Base-by-base conservation (phyloP, 2,329 filamentous ascomycete genomes). In the Calonectria henricotiae region DNA sequence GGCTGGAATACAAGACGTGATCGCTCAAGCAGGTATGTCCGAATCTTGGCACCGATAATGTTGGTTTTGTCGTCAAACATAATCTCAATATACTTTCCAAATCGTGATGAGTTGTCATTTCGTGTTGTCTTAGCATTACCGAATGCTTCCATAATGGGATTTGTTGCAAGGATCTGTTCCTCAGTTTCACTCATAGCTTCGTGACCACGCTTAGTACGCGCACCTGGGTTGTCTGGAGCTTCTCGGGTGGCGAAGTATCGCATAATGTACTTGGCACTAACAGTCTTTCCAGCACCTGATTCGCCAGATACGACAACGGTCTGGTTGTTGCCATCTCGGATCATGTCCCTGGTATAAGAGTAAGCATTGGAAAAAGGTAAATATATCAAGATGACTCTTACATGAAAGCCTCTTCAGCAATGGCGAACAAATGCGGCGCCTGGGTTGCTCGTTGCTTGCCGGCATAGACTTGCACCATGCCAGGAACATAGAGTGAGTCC, bases 221-320 rank as follows among this genome's bases (percentile, higher is more conserved):
- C 92, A 60, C 93, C 92, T 17, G 94, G 92, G 81, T 95, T 94
- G 78, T 97, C 94, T 67, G 96, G 95, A 8, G 95, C 93, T 84
- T 98, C 96, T 89, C 96, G 92, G 49, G 96, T 99, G 73, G 96
- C 96, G 84, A 99, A 99, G 86, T 99, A 99, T 79, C 96, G 91
- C 96, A 99, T 99, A 82, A 99, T 98, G 85, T 99, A 98, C 86
- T 99, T 99, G 78, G 96, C 96, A 84, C 96, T 98, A 82, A 99
- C 96, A 5, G 96, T 99, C 87, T 99, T 99, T 80, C 96, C 96
- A 74, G 96, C 96, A 89, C 96, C 96, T 65, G 96, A 99, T 84
- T 99, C 96, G 82, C 96, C 96, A 41, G 96, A 99, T n/a, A 99
- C 96, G 65, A 99, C 96, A 73, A 99, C 94, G 44, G 96, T 99